A percentile compares a stretch with the other conserved stretches of the same genome.
Evolutionary conservation across 148 eudicot genomes (phyloP).

Genomic region (Arctostaphylos glauca): DNA sequence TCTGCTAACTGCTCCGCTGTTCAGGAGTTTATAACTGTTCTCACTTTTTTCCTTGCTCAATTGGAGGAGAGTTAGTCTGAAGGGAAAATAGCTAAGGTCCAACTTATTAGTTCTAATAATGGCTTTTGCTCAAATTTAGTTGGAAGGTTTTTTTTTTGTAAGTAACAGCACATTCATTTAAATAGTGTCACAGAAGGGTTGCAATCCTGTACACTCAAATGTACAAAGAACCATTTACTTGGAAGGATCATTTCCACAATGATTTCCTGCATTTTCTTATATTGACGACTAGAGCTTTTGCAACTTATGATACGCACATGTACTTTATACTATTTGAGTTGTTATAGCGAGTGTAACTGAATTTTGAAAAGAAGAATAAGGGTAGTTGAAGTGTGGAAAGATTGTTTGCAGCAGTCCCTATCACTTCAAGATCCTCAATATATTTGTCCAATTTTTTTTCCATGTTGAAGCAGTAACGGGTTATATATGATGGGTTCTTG

Average conservation of each 20-base stretch:
- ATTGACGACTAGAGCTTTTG: not conserved
- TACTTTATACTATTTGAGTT: not conserved
- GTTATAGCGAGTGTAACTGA: too few species aligned
- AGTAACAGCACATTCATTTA: not conserved
- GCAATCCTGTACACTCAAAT: not conserved
- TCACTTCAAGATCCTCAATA: not conserved
- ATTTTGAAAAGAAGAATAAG: too few species aligned
- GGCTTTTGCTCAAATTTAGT: not conserved
- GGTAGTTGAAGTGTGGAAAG: constrained; percentile 1
- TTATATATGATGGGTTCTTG: not conserved
- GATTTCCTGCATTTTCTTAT: not conserved
- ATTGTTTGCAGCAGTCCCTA: not conserved
- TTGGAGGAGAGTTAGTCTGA: not conserved
- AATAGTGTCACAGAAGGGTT: not conserved
- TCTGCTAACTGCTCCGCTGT: not conserved
- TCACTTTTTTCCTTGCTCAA: not conserved
- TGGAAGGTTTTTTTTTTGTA: not conserved
- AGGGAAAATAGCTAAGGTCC: not conserved
- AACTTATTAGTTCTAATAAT: not conserved
- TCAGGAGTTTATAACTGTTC: not conserved
- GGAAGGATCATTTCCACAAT: not conserved
- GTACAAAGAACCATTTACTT: not conserved
- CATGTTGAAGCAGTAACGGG: not conserved
- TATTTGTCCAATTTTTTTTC: not conserved
- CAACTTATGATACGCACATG: not conserved